These are phyloP conservation scores for Torulaspora gathmanii DNA, from an alignment of 805 yeast species.

Conservation along the genomic window DNA sequence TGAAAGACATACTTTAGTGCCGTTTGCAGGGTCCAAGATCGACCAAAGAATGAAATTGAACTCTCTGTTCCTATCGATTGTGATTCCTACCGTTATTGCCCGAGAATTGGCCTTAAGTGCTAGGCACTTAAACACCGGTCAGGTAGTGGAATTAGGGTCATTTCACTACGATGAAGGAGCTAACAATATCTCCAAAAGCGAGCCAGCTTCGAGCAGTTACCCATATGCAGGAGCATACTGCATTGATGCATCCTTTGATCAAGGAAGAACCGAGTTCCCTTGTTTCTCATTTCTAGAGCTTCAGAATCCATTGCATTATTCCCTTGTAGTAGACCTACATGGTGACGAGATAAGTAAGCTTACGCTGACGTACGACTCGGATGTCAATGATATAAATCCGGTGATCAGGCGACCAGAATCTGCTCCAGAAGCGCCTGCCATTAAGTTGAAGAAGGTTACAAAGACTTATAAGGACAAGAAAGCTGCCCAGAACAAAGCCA, in stretches of 20 bases:
- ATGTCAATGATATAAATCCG: conserved; percentile 19
- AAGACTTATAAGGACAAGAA: conserved; percentile 33
- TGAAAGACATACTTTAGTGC: background rate
- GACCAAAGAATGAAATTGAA: conserved; percentile 1
- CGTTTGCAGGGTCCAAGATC: background rate
- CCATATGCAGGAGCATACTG: conserved; percentile 16
- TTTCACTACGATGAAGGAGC: conserved; percentile 6
- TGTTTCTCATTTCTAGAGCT: conserved; percentile 29
- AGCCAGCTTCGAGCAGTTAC: background rate
- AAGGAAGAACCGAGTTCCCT: conserved; percentile 4
- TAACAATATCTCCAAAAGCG: conserved; percentile 1
- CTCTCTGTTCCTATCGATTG: background rate
- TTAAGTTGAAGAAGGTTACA: conserved; percentile 27
- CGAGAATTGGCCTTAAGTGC: conserved; percentile 5
- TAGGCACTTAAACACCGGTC: conserved; percentile 4
- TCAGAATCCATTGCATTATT: conserved; percentile 23
- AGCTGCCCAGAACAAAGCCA: conserved; percentile 16
- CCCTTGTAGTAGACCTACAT: conserved; percentile 21
- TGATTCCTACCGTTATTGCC: conserved; percentile 5
- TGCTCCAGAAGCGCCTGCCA: conserved; percentile 25
- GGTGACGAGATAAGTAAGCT: conserved; percentile 17
- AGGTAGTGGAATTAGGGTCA: conserved; percentile 3
- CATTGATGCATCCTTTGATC: conserved; percentile 20
- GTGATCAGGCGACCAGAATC: conserved; percentile 12
- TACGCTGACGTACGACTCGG: conserved; percentile 20